A percentile compares a stretch with the other conserved stretches of the same genome.
Evolutionary conservation across 2,329 filamentous ascomycete species (phyloP).

Genomic region (Ascochyta viciae-villosae): DNA sequence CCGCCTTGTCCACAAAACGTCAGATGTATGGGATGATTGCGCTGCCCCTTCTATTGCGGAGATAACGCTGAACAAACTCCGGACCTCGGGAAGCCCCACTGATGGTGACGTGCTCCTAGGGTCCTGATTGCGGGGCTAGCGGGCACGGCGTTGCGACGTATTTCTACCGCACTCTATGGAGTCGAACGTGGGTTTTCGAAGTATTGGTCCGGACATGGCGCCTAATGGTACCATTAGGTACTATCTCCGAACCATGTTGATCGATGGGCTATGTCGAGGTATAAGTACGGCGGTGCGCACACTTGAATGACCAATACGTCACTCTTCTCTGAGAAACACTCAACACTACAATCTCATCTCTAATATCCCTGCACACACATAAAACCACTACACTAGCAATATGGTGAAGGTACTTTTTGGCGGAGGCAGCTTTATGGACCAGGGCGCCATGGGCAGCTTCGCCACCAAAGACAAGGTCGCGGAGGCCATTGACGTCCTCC

Average conservation of each 20-base stretch:
- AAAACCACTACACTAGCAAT: neutral
- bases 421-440: conserved; percentile 33
- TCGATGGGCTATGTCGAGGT: neutral
- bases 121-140: neutral
- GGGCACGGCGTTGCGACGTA: neutral
- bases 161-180: conserved; percentile 2
- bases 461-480: conserved; percentile 18
- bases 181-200: neutral
- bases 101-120: conserved; percentile 2
- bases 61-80: neutral
- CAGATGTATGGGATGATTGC: too few species aligned
- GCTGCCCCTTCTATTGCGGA: too few species aligned
- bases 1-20: too few species aligned
- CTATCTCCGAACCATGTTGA: too few species aligned
- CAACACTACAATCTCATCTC: too few species aligned
- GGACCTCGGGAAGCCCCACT: neutral
- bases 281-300: neutral
- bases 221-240: neutral
- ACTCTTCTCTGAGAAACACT: too few species aligned
- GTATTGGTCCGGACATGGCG: neutral
- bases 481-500: conserved; percentile 39
- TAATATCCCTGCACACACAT: too few species aligned
- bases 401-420: conserved; percentile 51
- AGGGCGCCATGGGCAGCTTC: conserved; percentile 25
- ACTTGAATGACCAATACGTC: too few species aligned